Conservation (phyloP, 805 yeast genomes). For the Teunomyces barrocoloradensis region DNA sequence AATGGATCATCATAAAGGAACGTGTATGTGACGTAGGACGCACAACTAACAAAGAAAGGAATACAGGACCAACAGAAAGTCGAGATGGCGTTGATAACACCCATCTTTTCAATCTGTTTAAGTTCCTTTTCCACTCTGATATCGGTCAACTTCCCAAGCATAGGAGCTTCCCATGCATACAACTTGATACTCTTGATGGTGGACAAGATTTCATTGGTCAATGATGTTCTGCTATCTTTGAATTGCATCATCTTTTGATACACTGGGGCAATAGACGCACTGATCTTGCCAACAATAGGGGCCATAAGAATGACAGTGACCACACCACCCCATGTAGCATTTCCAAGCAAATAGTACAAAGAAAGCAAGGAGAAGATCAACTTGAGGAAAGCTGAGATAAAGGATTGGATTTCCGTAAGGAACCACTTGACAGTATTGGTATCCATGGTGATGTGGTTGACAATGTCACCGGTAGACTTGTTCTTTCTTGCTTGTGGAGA, state of each 20-base stretch:
- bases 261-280: constrained; percentile 22
- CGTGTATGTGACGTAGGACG: constrained; percentile 30
- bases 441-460: constrained; percentile 34
- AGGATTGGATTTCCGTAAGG: constrained; percentile 17
- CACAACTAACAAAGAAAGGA: constrained; percentile 35
- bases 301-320: constrained; percentile 28
- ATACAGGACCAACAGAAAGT: constrained; percentile 37
- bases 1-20: constrained; percentile 21
- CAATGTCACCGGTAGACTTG: constrained; percentile 33
- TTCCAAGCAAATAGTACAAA: constrained; percentile 32
- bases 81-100: constrained; percentile 31
- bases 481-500: constrained; percentile 31
- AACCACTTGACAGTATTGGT: constrained; percentile 15
- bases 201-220: constrained; percentile 37
- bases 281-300: constrained; percentile 28
- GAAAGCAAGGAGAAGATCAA: constrained; percentile 27
- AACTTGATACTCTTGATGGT: constrained; percentile 39
- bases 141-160: constrained; percentile 29
- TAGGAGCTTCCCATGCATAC: constrained; percentile 43
- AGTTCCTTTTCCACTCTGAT: constrained; percentile 38
- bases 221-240: constrained; percentile 36
- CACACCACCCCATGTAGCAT: constrained; percentile 38
- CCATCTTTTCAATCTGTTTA: constrained; percentile 24
- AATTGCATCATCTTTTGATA: constrained; percentile 29
- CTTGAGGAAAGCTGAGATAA: constrained; percentile 22